These are phyloP conservation scores for Gossypium mustelinum DNA, from an alignment of 345 rosid species.

Conservation along the genomic window DNA sequence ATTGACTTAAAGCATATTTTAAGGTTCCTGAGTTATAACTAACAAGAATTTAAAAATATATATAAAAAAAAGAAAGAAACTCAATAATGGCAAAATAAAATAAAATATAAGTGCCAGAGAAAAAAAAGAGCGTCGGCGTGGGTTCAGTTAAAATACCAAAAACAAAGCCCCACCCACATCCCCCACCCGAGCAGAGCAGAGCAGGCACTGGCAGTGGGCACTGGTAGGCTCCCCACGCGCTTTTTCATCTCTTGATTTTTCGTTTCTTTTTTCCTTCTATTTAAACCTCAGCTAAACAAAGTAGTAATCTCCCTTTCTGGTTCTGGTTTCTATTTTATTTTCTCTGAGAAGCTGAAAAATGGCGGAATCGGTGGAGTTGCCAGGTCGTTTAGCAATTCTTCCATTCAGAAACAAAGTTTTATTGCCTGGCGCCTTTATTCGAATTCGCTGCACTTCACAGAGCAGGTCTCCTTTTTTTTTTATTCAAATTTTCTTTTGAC, in stretches of 20 bases:
- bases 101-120: background rate
- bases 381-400: constrained; percentile 87
- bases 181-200: background rate
- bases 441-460: constrained; percentile 97
- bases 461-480: constrained; percentile 46
- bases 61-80: background rate
- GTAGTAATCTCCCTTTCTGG: background rate
- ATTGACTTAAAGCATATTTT: too few species aligned
- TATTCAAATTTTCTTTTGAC: background rate
- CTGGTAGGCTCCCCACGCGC: background rate
- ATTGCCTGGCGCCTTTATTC: constrained; percentile 95
- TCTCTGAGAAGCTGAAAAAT: constrained; percentile 24
- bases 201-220: background rate
- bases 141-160: background rate
- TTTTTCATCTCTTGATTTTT: background rate
- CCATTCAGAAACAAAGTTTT: constrained; percentile 97
- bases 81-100: background rate
- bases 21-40: background rate
- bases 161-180: background rate
- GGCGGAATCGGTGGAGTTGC: constrained; percentile 94
- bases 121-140: background rate
- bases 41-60: background rate
- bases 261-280: background rate
- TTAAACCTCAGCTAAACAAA: background rate
- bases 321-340: background rate